Base-by-base conservation (phyloP, 2,329 filamentous ascomycete species). In the Arthrobotrys sinensis region DNA sequence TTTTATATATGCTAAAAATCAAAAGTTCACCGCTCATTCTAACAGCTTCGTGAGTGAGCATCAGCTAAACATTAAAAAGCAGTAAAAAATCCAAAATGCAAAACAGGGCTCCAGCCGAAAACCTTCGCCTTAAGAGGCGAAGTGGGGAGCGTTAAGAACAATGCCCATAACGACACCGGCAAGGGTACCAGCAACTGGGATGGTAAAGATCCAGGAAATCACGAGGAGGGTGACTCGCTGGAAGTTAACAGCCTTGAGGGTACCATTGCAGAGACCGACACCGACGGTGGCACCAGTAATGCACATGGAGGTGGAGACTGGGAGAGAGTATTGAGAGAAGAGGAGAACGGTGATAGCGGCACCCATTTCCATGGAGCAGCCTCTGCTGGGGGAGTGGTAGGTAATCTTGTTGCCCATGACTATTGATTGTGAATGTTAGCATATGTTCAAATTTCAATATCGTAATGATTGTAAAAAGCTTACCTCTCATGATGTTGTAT, bases 221-320 rank as follows among this genome's bases (percentile, higher is more conserved):
- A 90, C 88, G 85, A 88, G 4, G 84, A 86, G 4, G 90, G 87
- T 86, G 4, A 78, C 75, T 72, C 89, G 89, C 76, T 88, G 86
- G 88, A 88, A 91, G 85, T 90, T 91, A 81, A 90, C 88, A 32
- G 88, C 87, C 57, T 86, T 86, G 85, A 86, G 87, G 53, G 86
- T 87, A 28, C 89, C 89, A 55, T 88, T 89, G 84, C 88, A 90
- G 16, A 90, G 86, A 75, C 88, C 89, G 62, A 90, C 89, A 76
- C 89, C 89, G 53, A 90, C 89, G 19, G 88, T 90, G 48, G 89
- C 87, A 55, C 89, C 89, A 48, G 87, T 89, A 81, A 90, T 90
- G 83, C 89, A 91, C 84, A 90, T 89, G 0, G 89, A 90, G 0
- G 90, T 91, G 1, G 89, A 90, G 36, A 91, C 86, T 1, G 90